Evolutionary conservation across 192 early-diverging fungal genomes (phyloP), one percentile per base, ranked within the genome.

Genomic region (Coemansia sp.): DNA sequence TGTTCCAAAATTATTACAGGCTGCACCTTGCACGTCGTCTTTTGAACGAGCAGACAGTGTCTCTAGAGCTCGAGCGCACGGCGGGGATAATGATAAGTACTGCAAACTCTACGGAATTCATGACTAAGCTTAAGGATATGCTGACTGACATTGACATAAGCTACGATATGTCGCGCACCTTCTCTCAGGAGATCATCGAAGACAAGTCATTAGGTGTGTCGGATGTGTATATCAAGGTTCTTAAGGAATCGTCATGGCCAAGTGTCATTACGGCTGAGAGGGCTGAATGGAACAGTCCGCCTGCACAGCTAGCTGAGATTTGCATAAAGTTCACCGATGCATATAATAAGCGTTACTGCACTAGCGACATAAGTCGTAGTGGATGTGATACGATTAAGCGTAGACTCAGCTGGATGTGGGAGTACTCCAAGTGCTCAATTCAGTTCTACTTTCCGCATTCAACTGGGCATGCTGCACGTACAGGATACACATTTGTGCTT

Each of bases 1-100:
- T 53, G 92, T 95, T 96, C 73, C 89, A 92, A 65, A 92, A 93
- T 70, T 93, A 93, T 42, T 95, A 96, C 71, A 86, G 87, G n/a
- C 90, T 90, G 62, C 86, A 89, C 78, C 73, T 96, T 61, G 89
- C 92, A 24, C 87, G 89, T 50, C 92, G 94, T 45, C 81, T 96
- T n/a, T 86, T 96, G n/a, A 85, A 90, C 71, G 80, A 80, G 34
- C 81, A 85, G 2, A 93, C 89, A 1, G 87, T 87, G 9, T 91
- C 87, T 23, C 91, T 91, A 37, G 93, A 95, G 62, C 82, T 86
- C 18, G 94, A 96, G 61, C 83, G 84, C 22, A 86, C 81, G 52
- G 92, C 93, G 88, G 91, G 93, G 61, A 81, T 82, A 40, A 85
- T 88, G 69, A 73, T 96, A 52, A 83, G 86, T 55, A 67, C 89